phyloP scores from a whole-genome alignment of 169 alveolate genomes.

The Plasmodium coatneyi region DNA sequence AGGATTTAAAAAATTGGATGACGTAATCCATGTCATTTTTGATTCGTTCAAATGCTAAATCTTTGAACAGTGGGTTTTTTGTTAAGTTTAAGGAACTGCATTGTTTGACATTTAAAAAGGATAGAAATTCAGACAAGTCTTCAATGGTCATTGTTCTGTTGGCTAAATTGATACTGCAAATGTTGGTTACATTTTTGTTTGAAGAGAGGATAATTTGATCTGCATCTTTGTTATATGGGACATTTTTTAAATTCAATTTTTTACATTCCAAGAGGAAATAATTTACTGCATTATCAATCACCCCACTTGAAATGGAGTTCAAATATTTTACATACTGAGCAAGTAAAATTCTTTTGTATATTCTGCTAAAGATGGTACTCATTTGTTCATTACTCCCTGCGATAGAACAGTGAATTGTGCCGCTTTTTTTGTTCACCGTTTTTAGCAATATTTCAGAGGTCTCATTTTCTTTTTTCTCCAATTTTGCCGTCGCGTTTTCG shows the following conservation, averaged over 20 bases:
- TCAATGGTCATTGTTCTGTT: slow-evolving; percentile 37
- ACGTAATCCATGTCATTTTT: slow-evolving; percentile 20
- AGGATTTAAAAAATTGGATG: slow-evolving; percentile 18
- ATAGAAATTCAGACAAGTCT: slow-evolving; percentile 32
- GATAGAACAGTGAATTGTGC: not conserved
- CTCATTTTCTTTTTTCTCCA: slow-evolving; percentile 11
- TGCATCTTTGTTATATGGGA: slow-evolving; percentile 29
- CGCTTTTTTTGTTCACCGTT: not conserved
- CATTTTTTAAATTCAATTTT: slow-evolving; percentile 54
- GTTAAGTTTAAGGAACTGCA: slow-evolving; percentile 20
- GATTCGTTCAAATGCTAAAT: slow-evolving; percentile 5
- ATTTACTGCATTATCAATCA: slow-evolving; percentile 29
- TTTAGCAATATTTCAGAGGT: slow-evolving; percentile 12
- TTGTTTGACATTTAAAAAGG: slow-evolving; percentile 28
- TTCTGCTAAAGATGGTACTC: not conserved
- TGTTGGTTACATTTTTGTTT: not conserved
- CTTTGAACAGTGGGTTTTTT: slow-evolving; percentile 28
- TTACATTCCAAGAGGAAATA: slow-evolving; percentile 34
- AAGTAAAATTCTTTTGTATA: slow-evolving; percentile 34
- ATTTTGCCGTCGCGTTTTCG: slow-evolving; percentile 3
- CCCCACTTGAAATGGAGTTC: not conserved
- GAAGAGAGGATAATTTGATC: slow-evolving; percentile 25
- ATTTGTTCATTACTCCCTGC: not conserved
- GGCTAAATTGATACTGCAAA: slow-evolving; percentile 13
- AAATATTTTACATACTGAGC: slow-evolving; percentile 38